phyloP scores from a whole-genome alignment of 2,329 filamentous ascomycete genomes.

The Apiospora pterosperma region DNA sequence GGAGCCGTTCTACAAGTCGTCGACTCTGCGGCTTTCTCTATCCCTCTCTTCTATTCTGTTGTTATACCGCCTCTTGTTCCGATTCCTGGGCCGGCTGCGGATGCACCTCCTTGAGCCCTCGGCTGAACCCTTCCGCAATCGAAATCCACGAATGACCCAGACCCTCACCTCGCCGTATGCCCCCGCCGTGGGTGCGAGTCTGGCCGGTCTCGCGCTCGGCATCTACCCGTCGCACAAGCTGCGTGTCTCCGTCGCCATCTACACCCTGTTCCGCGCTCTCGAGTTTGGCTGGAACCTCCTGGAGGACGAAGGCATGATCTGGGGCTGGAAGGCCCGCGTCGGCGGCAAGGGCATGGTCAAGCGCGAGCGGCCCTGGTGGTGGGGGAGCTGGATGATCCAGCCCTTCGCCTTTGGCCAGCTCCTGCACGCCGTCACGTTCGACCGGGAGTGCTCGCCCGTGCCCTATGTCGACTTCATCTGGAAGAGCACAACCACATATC shows the following conservation, averaged over 20 bases:
- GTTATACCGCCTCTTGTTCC: constrained; percentile 83
- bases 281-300: constrained; percentile 85
- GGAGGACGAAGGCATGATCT: constrained; percentile 68
- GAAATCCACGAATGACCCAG: constrained; percentile 73
- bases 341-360: constrained; percentile 48
- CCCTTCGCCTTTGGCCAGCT: constrained; percentile 74
- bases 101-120: constrained; percentile 75
- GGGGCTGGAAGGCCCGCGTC: constrained; percentile 45
- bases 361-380: constrained; percentile 73
- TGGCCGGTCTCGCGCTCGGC: constrained; percentile 80
- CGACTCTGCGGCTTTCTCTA: constrained; percentile 73
- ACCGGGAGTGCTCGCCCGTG: constrained; percentile 59
- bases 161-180: constrained; percentile 80
- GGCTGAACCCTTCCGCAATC: constrained; percentile 73
- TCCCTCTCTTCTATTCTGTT: constrained; percentile 84
- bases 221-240: constrained; percentile 61
- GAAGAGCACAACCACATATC: constrained; percentile 73
- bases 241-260: constrained; percentile 78
- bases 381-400: constrained; percentile 79
- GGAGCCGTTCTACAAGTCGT: constrained; percentile 58
- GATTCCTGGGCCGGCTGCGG: constrained; percentile 81
- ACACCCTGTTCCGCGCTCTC: constrained; percentile 73
- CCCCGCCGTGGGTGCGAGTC: constrained; percentile 83
- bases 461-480: constrained; percentile 52
- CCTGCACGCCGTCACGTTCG: constrained; percentile 72